Evolutionary conservation across 768 basidiomycete genomes (phyloP).

Genomic region (Pleurotus platypus): DNA sequence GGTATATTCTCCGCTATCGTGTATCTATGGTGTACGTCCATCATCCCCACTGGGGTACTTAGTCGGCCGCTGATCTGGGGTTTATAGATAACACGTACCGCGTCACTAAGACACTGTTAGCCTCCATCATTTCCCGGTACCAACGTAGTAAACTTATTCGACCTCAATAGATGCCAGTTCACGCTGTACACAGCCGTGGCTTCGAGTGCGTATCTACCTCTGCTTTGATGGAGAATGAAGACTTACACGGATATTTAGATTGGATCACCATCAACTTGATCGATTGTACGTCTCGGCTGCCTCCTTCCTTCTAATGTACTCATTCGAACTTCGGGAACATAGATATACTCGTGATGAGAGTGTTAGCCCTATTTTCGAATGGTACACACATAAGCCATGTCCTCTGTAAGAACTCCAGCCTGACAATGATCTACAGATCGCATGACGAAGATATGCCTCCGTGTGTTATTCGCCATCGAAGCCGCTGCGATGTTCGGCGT

Average conservation of each 20-base stretch:
- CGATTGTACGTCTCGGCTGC: neutral
- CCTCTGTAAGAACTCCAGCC: no score
- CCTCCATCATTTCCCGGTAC: neutral
- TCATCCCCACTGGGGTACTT: neutral
- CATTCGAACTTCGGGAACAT: neutral
- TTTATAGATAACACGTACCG: constrained; percentile 1
- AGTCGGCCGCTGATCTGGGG: neutral
- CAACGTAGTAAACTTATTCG: neutral
- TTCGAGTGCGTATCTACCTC: neutral
- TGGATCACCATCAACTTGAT: constrained; percentile 8
- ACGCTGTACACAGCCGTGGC: constrained; percentile 1
- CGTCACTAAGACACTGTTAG: neutral
- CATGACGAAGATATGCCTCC: neutral
- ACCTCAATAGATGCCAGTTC: neutral
- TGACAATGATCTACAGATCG: neutral
- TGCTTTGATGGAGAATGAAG: no score
- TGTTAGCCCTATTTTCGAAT: neutral
- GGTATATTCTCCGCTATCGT: constrained; percentile 5
- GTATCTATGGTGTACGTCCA: neutral
- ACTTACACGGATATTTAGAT: neutral
- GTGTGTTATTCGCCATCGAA: neutral
- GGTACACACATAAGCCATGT: neutral
- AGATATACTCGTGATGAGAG: constrained; percentile 6
- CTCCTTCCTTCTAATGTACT: neutral
- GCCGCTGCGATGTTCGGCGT: neutral